Evolutionary conservation across 2,329 filamentous ascomycete genomes (phyloP), one percentile per base, ranked within the genome.

Genomic region (Fusarium sp.): DNA sequence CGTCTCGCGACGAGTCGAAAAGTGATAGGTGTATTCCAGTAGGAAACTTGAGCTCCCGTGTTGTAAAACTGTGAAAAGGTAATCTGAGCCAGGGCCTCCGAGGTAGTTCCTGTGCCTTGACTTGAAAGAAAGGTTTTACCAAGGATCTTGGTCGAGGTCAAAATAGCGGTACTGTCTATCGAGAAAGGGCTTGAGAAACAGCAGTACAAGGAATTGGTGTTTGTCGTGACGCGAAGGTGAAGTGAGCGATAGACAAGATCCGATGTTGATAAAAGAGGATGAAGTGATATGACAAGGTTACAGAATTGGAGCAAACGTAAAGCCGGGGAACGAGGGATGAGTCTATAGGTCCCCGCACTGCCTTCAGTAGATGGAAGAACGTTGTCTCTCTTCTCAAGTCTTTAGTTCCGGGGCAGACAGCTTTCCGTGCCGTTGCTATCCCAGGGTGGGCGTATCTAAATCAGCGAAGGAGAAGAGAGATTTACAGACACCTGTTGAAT

Each of bases 351-450:
- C 77, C 77, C 77, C 77, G 75, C 77, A 77, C 66, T 71, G 32
- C 67, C 55, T 61, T 60, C 41, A 61, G 41, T 50, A 61, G 58
- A 69, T 62, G 42, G 70, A 69, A 60, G 51, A 67, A 69, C 53
- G 77, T 79, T 78, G 73, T 78, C 77, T 78, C 77, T 78, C 77
- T 71, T 78, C 77, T 69, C 71, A 64, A 59, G 56, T 51, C 36
- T 70, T 74, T 70, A 66, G 73, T 69, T 75, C 60, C 72, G 70
- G 69, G 59, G 66, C 56, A 75, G 65, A 70, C 55, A 73, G 73
- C 66, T 74, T 70, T 53, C 68, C 63, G 67, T 74, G 75, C 67
- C 66, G 69, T 65, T 64, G 64, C 63, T 70, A 62, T 68, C 62
- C 67, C 47, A 66, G 73, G 77, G 76, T 66, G 65, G 73, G 72